Conservation (phyloP, 192 early-diverging fungal genomes). For the Linnemannia exigua region DNA sequence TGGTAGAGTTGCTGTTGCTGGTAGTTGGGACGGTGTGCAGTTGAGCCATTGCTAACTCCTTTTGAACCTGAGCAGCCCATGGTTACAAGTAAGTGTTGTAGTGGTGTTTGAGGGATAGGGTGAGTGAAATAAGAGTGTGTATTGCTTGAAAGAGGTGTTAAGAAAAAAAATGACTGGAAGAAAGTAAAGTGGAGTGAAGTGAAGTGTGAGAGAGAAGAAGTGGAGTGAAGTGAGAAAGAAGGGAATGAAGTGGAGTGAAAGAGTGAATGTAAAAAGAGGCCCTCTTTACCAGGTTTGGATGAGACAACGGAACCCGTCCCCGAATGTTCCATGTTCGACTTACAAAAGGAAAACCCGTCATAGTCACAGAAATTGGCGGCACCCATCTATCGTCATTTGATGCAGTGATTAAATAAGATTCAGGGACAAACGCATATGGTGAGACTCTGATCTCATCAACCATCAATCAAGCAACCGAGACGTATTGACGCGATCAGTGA, state of each 20-base stretch:
- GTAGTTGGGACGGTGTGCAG: not conserved
- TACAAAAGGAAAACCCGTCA: not conserved
- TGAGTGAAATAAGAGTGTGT: not conserved
- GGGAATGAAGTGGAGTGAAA: not conserved
- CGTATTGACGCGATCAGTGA: not conserved
- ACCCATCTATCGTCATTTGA: not conserved
- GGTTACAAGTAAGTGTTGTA: not conserved
- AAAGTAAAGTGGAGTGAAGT: not conserved
- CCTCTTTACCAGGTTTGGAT: not conserved
- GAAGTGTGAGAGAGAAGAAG: not conserved
- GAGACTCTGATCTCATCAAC: not conserved
- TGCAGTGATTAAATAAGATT: too few relatives aligned
- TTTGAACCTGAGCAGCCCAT: conserved; percentile 42
- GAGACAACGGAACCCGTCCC: not conserved
- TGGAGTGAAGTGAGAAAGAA: not conserved
- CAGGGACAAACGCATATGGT: not conserved
- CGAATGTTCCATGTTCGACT: not conserved
- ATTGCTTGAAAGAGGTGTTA: not conserved
- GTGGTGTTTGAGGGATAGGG: not conserved
- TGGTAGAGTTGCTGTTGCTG: conserved; percentile 13
- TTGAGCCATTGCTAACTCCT: conserved; percentile 2
- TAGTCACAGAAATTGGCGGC: too few relatives aligned
- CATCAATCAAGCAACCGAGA: not conserved
- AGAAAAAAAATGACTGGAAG: too few relatives aligned
- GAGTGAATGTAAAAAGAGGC: not conserved